Percentiles rank a stretch among this genome's conserved stretches.
phyloP scores from a whole-genome alignment of 2,329 filamentous ascomycete species.

The Metarhizium rileyi region DNA sequence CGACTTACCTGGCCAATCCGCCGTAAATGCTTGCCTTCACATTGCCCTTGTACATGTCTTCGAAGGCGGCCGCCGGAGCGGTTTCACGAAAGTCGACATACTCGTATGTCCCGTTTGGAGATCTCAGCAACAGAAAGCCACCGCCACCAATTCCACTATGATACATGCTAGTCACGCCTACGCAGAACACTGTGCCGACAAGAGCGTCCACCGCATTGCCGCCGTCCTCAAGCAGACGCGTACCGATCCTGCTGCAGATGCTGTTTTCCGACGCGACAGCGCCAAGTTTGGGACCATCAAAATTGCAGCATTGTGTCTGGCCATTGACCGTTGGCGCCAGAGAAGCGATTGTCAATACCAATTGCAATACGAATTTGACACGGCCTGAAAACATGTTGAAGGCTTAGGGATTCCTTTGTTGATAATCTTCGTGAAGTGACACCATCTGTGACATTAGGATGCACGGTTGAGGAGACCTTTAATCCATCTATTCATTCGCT shows the following conservation, averaged over 20 bases:
- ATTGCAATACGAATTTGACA: background rate
- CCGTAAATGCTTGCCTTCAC: conserved; percentile 53
- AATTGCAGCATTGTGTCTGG: background rate
- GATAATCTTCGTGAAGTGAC: too few species aligned
- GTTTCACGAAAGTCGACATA: conserved; percentile 80
- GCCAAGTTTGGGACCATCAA: conserved; percentile 27
- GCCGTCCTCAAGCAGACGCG: conserved; percentile 44
- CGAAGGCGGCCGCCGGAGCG: conserved; percentile 66
- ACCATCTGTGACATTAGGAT: too few species aligned
- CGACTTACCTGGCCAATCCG: conserved; percentile 60
- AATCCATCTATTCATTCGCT: too few species aligned
- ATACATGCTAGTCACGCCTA: conserved; percentile 56
- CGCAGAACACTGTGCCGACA: conserved; percentile 54
- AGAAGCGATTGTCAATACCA: background rate
- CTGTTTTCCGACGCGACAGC: conserved; percentile 52
- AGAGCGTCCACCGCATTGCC: conserved; percentile 60
- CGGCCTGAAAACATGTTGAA: background rate
- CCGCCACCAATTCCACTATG: conserved; percentile 67
- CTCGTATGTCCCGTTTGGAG: conserved; percentile 58
- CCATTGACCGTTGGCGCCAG: background rate
- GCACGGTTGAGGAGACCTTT: too few species aligned
- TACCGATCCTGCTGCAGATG: conserved; percentile 51
- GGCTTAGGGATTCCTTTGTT: background rate
- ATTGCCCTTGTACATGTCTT: conserved; percentile 74
- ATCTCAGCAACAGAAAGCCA: conserved; percentile 67